A percentile compares a stretch with the other conserved stretches of the same genome.
These are phyloP conservation scores for Podospora tetraspora DNA, from an alignment of 495 filamentous ascomycete species.

Conservation along the genomic window DNA sequence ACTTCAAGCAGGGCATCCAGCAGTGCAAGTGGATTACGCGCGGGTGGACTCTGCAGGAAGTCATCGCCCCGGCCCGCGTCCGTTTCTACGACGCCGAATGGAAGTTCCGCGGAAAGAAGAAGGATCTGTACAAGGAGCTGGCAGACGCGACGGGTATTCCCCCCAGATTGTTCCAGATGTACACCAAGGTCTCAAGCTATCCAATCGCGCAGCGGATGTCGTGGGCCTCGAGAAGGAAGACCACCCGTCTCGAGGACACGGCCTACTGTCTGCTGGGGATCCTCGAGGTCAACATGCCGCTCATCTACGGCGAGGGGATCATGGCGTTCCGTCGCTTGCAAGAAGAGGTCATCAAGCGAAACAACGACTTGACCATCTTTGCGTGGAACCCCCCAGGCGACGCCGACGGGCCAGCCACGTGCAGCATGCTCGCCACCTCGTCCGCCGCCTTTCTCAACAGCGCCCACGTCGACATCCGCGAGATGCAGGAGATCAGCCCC, in stretches of 20 bases:
- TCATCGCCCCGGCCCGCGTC: conserved; percentile 30
- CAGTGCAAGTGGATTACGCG: conserved; percentile 27
- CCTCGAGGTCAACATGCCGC: conserved; percentile 2
- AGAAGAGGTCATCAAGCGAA: neutral
- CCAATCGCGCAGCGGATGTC: neutral
- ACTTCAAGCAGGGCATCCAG: neutral
- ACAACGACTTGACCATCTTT: neutral
- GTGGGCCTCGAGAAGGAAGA: neutral
- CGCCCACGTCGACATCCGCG: neutral
- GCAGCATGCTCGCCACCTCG: neutral
- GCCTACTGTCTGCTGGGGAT: conserved; percentile 1
- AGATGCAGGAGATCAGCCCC: neutral
- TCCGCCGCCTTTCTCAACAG: neutral
- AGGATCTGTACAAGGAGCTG: neutral
- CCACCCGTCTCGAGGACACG: neutral
- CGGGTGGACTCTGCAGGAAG: conserved; percentile 24
- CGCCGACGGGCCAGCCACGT: neutral
- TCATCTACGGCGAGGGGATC: conserved; percentile 1
- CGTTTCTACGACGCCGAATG: conserved; percentile 30
- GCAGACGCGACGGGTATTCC: neutral
- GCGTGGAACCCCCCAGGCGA: neutral
- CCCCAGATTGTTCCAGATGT: neutral
- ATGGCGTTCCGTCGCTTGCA: neutral
- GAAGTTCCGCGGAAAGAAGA: conserved; percentile 7
- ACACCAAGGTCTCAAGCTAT: neutral